Base-by-base conservation (phyloP, 164 flowering plant species). In the Tetracentron sinense region DNA sequence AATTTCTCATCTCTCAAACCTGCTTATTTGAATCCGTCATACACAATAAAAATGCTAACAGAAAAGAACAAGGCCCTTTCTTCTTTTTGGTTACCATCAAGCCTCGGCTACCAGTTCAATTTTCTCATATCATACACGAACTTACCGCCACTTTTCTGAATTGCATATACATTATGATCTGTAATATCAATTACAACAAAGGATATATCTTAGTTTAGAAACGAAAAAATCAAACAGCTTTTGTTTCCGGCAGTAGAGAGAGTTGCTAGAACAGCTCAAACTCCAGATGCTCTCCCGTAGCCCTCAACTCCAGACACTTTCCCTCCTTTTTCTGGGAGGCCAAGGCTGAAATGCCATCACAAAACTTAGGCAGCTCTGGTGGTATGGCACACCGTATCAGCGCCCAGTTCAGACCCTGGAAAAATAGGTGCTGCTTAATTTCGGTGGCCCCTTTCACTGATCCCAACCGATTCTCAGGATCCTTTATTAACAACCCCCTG, bases 331-430 rank as follows among this genome's bases (percentile, higher is more conserved):
- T 66, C 58, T 65, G 71, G 14, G 61, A 60, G 22, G 58, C 33
- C 6, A 42, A 30, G 7, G 52, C 60, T 1, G 71, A 54, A 42
- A 64, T 52, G 50, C 74, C 81, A 21, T 83, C 84, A 27, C 46
- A 64, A 5, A 61, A 23, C 67, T 66, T 81, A 2, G 92, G 94
- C 60, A 83, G 60, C 75, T 84, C 90, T 0, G 98, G 96, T 30
- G 96, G 98, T 2, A 74, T 27, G 2, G 88, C 75, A 65, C 90
- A 92, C 25, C 98, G 77, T 35, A 92, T 78, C 66, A 90, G 64
- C 11, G 96, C 96, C 93, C 91, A 88, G 56, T 92, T 92, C 70
- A 90, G 56, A 50, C 96, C 96, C 52, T 85, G 83, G 31, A 89
- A 92, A 72, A 86, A 92, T 0, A 86, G 72, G 60, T 92, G 98